Evolutionary conservation across 257 asterid genomes (phyloP).

Genomic region (Solanum ossicruentum): DNA sequence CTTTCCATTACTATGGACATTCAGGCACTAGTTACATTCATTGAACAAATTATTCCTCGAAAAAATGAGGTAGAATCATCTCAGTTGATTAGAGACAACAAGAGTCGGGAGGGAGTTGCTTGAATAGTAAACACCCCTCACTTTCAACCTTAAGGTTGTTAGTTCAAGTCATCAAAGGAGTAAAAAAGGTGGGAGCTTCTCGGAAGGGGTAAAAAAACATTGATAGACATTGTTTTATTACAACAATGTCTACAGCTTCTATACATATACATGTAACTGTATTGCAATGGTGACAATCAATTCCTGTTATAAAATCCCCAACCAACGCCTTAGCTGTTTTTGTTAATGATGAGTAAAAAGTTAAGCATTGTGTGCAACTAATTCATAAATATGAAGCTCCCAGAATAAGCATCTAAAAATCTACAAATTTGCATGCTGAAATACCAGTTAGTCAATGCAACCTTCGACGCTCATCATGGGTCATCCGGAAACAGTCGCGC

Average conservation of each 20-base stretch:
- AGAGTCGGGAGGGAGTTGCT: not conserved
- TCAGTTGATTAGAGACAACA: no score
- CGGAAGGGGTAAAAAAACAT: not conserved
- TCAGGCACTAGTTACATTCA: not conserved
- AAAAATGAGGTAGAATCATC: not conserved
- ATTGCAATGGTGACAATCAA: not conserved
- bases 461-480: no score
- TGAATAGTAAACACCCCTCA: not conserved
- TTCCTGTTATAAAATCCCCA: not conserved
- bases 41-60: not conserved
- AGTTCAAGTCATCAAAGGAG: not conserved
- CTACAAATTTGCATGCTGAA: not conserved
- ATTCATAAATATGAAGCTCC: not conserved
- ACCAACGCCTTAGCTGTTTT: not conserved
- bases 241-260: not conserved
- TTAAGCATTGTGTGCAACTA: not conserved
- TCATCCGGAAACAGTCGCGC: no score
- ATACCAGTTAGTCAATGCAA: no score
- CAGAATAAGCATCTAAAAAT: not conserved
- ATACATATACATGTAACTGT: not conserved
- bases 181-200: not conserved
- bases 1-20: not conserved
- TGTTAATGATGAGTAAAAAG: not conserved
- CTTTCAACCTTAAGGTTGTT: not conserved
- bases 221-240: not conserved